Conservation (phyloP, 306 rosid species). For the Pyrus communis region DNA sequence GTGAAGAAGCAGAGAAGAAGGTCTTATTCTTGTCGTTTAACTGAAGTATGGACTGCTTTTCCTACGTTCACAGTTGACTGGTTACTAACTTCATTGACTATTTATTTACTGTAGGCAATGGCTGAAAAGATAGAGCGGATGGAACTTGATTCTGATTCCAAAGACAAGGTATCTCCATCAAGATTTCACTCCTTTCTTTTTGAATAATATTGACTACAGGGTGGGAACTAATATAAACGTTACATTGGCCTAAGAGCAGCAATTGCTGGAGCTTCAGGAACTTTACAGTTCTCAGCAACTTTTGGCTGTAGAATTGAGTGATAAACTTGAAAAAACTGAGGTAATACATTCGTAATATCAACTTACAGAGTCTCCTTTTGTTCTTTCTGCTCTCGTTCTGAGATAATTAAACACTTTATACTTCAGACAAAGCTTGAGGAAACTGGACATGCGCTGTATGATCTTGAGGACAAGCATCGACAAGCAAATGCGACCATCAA, state of each 20-base stretch:
- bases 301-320: slow-evolving; percentile 68
- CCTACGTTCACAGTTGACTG: slow-evolving; percentile 5
- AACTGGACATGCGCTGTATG: slow-evolving; percentile 65
- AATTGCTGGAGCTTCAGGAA: slow-evolving; percentile 83
- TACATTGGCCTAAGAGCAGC: slow-evolving; percentile 44
- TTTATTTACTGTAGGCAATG: slow-evolving; percentile 64
- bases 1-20: slow-evolving; percentile 97
- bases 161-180: slow-evolving; percentile 70
- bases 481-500: slow-evolving; percentile 91
- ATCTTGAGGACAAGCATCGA: slow-evolving; percentile 90
- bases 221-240: slow-evolving; percentile 10
- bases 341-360: slow-evolving; percentile 21
- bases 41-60: not conserved
- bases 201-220: not conserved
- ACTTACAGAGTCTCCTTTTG: not conserved
- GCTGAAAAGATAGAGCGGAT: slow-evolving; percentile 91
- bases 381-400: slow-evolving; percentile 12
- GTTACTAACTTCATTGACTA: slow-evolving; percentile 6
- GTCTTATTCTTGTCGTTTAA: slow-evolving; percentile 25
- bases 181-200: slow-evolving; percentile 16
- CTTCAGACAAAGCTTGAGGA: slow-evolving; percentile 77
- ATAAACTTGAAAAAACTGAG: slow-evolving; percentile 86
- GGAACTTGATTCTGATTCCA: slow-evolving; percentile 89
- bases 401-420: slow-evolving; percentile 12
- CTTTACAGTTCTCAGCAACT: slow-evolving; percentile 81